These are phyloP conservation scores for Phytophthora hybrid DNA, from an alignment of 352 stramenopile species.

Conservation along the genomic window DNA sequence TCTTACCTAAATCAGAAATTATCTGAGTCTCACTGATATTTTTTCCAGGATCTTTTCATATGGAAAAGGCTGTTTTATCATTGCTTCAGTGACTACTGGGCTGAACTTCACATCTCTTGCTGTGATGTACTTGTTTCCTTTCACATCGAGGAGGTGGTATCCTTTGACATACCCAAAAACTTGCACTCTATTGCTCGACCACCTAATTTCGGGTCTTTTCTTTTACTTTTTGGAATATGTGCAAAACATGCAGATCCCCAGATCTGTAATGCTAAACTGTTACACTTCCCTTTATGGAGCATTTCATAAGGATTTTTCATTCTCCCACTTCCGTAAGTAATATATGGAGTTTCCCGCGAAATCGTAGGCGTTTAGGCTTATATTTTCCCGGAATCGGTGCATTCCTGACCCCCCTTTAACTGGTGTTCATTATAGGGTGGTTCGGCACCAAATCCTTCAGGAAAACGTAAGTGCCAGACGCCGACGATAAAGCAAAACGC, in stretches of 20 bases:
- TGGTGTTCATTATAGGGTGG: no score
- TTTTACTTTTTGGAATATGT: neutral
- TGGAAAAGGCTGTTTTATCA: neutral
- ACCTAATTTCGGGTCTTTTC: slow-evolving; percentile 2
- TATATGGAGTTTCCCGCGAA: no score
- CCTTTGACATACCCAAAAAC: neutral
- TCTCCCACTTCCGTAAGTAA: no score
- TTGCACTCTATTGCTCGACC: neutral
- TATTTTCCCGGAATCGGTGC: no score
- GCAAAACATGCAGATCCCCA: neutral
- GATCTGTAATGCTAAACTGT: neutral
- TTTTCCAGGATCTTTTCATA: neutral
- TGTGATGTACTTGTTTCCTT: neutral
- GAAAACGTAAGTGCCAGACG: no score
- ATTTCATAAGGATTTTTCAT: slow-evolving; percentile 16
- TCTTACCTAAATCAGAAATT: neutral
- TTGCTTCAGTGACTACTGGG: neutral
- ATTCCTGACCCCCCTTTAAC: no score
- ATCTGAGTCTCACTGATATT: neutral
- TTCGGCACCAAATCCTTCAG: no score
- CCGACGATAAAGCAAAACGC: no score
- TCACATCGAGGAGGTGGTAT: neutral
- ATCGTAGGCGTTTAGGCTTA: no score
- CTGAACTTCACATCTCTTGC: neutral
- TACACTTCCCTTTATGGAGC: neutral